Base-by-base conservation (phyloP, 2,329 filamentous ascomycete genomes). In the Mariannaea elegans region DNA sequence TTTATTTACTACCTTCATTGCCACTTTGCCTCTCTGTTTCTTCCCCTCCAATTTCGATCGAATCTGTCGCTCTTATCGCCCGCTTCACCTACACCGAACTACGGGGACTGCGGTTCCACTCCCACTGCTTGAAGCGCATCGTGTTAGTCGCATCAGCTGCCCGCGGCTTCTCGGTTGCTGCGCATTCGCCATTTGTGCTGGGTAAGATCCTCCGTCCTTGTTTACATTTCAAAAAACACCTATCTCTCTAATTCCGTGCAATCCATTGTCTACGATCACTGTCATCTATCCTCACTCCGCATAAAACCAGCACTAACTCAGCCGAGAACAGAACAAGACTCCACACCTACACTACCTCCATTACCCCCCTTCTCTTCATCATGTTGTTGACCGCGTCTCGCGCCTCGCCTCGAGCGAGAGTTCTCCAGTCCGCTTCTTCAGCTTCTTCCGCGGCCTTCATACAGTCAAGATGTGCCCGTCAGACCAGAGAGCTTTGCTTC, bases 401-500 rank as follows among this genome's bases (percentile, higher is more conserved):
- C 32, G 58, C 67, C 27, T 69, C 73, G 65, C 68, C 73, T 44
- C 66, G 71, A 24, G 73, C 69, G 56, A 70, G 65, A 57, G 58
- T 69, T 27, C 56, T 73, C 45, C 69, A 68, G 39, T 63, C 61
- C 27, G 59, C 59, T 16, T n/a, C 47, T 32, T n/a, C 38, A 41
- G 34, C 48, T 34, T 56, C 65, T 7, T 59, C 47, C n/a, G n/a
- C 52, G 8, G 58, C 55, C 3, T 41, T 53, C 9, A 24, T 69
- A 16, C 64, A 64, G 36, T 62, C 65, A 19, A 65, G 52, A 50
- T 65, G 61, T 47, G 41, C 63, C 9, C 52, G 62, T 14, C 72
- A 73, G 53, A 59, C 41, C 65, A 81, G 85, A 32, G 69, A 68
- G 32, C 84, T 85, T 61, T 81, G 82, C 59, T 80, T 86, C 59